Base-by-base conservation (phyloP, 768 basidiomycete genomes). In the Rhizopogon roseolus region DNA sequence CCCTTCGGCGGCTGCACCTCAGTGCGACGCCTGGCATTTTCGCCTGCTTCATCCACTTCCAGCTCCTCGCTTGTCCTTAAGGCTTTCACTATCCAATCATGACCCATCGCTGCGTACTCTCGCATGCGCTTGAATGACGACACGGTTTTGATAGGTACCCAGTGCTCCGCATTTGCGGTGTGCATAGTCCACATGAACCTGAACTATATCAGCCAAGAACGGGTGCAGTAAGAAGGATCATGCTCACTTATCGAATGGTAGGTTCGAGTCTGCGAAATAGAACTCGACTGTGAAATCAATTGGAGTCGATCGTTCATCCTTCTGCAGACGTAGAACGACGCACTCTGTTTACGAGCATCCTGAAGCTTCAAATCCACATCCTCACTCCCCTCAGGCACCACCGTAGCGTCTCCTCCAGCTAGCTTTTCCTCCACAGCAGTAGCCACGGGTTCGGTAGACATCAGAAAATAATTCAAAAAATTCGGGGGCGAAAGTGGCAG, bases 121-220 rank as follows among this genome's bases (percentile, higher is more conserved):
- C 81, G 77, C 95, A 98, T 98, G 56, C 94, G 89, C 70, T 95
- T 95, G 84, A 98, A 98, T 6, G 92, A 94, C 6, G 88, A 79
- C 53, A 98, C 82, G 2, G 87, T 91, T 51, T 85, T 73, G 65
- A 98, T 79, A 1, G 94, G 85, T 5, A 98, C 82, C 93, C 93
- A 98, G 63, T 97, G 92, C 40, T 90, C 86, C 1, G 81, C 75
- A 58, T 85, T 86, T 57, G 87, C 85, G 25, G 84, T 82, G 67
- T 96, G 85, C 44, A 95, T 73, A 3, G 88, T 84, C 93, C 93
- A 98, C 90, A 97, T 93, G 77, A 94, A 97, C 73, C 92, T 93
- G 50, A 61, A 59, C 16, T 14, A 43, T 29, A n/a, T 45, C 13
- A 34, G 25, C 52, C 22, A 46, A 49, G 19, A 50, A 43, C 42